Percentiles rank a stretch among this genome's conserved stretches.
Evolutionary conservation across 257 asterid genomes (phyloP).

Genomic region (Gynochthodes officinalis): DNA sequence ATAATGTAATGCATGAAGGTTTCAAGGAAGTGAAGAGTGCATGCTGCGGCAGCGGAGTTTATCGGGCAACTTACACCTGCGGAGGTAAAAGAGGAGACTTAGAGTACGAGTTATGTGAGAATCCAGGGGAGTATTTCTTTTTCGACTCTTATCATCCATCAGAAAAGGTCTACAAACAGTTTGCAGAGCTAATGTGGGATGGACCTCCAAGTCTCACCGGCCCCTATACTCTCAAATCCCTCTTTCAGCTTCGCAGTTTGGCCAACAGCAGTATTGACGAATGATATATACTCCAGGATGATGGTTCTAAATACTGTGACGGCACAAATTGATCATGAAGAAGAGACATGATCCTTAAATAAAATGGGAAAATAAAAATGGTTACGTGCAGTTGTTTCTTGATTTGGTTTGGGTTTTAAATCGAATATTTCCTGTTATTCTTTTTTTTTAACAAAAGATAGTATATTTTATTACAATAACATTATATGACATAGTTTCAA

Average conservation of each 20-base stretch:
- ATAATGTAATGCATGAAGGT: constrained; percentile 25
- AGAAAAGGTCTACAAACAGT: constrained; percentile 36
- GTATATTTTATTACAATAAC: too few relatives aligned
- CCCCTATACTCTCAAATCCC: constrained; percentile 27
- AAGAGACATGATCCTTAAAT: too few relatives aligned
- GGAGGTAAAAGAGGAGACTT: constrained; percentile 47
- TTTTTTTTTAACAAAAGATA: too few relatives aligned
- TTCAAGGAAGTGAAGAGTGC: constrained; percentile 45
- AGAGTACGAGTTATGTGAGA: constrained; percentile 38
- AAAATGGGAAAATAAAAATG: too few relatives aligned
- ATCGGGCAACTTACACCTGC: constrained; percentile 45
- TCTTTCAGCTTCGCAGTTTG: constrained; percentile 15
- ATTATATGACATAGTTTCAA: too few relatives aligned
- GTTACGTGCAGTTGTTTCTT: too few relatives aligned
- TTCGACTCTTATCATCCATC: constrained; percentile 57
- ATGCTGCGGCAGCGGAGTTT: constrained; percentile 56
- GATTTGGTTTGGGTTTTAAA: too few relatives aligned
- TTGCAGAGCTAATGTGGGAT: constrained; percentile 47
- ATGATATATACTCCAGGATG: too few relatives aligned
- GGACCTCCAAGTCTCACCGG: constrained; percentile 18
- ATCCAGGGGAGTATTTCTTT: constrained; percentile 35
- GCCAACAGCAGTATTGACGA: too few relatives aligned
- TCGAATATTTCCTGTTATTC: too few relatives aligned
- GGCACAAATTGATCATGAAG: too few relatives aligned
- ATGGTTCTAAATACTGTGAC: not conserved